Conservation (phyloP, 768 basidiomycete species). For the Zangia roseola region DNA sequence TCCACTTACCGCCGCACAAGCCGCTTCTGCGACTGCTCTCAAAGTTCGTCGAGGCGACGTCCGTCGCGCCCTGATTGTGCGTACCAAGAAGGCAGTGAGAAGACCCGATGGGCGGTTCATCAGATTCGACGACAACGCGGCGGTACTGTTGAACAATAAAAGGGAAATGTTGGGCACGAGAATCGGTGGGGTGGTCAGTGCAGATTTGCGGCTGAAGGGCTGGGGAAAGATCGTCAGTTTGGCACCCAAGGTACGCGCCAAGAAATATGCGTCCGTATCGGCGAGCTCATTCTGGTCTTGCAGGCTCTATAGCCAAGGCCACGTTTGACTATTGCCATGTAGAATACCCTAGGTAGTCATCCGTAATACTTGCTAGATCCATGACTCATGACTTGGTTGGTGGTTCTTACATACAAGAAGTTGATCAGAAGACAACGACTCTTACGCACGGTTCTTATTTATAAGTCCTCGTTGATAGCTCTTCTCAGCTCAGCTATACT, state of each 20-base stretch:
- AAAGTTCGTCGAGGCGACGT: conserved; percentile 95
- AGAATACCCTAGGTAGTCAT: too few relatives aligned
- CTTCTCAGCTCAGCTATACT: not conserved
- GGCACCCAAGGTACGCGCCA: conserved; percentile 73
- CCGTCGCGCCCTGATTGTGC: conserved; percentile 92
- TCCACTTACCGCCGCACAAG: conserved; percentile 66
- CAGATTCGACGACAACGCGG: conserved; percentile 96
- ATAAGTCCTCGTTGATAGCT: not conserved
- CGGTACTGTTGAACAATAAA: conserved; percentile 92
- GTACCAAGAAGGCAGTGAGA: conserved; percentile 82
- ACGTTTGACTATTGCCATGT: not conserved
- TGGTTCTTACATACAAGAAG: too few relatives aligned
- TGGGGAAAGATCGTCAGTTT: conserved; percentile 94
- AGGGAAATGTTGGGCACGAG: conserved; percentile 94
- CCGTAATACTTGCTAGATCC: too few relatives aligned
- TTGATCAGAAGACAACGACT: too few relatives aligned
- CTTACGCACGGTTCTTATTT: too few relatives aligned
- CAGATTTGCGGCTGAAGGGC: conserved; percentile 85
- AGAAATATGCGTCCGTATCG: not conserved
- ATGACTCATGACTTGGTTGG: too few relatives aligned
- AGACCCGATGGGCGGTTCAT: conserved; percentile 87
- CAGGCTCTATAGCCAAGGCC: conserved; percentile 18
- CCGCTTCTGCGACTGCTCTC: conserved; percentile 72
- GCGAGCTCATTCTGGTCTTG: not conserved
- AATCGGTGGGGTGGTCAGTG: conserved; percentile 91